phyloP scores from a whole-genome alignment of 352 stramenopile genomes.

The Globisporangium middletonii region DNA sequence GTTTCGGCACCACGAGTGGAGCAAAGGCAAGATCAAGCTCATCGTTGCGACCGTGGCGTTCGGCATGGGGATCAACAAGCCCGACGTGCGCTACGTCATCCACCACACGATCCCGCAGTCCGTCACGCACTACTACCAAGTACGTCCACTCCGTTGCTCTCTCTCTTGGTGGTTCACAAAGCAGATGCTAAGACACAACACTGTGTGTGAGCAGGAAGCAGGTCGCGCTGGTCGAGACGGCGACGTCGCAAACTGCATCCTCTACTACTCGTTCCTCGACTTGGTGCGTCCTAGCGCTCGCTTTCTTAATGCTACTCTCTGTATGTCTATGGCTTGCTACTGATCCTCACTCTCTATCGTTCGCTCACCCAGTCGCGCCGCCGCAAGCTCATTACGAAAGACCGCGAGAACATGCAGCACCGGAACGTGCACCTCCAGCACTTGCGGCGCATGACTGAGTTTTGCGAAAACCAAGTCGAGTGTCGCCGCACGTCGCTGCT shows the following conservation, averaged over 20 bases:
- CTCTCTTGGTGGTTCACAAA: background rate
- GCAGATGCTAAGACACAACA: background rate
- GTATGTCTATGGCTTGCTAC: too few relatives aligned
- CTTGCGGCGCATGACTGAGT: slow-evolving; percentile 79
- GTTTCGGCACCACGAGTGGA: slow-evolving; percentile 80
- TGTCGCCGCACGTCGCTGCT: slow-evolving; percentile 76
- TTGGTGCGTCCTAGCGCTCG: slow-evolving; percentile 28
- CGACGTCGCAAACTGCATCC: slow-evolving; percentile 76
- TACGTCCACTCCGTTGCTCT: slow-evolving; percentile 15
- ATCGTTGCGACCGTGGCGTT: slow-evolving; percentile 87
- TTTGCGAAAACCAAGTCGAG: slow-evolving; percentile 87
- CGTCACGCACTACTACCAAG: slow-evolving; percentile 88
- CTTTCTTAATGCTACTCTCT: background rate
- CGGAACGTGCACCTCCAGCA: slow-evolving; percentile 80
- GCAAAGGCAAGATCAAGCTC: slow-evolving; percentile 87
- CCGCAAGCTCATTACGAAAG: slow-evolving; percentile 75
- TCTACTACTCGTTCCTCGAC: slow-evolving; percentile 85
- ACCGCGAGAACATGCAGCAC: slow-evolving; percentile 73
- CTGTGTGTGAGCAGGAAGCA: slow-evolving; percentile 47
- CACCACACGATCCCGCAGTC: slow-evolving; percentile 86
- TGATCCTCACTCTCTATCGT: background rate
- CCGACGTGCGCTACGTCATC: slow-evolving; percentile 86
- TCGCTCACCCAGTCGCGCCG: slow-evolving; percentile 34
- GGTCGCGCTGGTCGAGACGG: slow-evolving; percentile 78
- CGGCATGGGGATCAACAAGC: slow-evolving; percentile 89